These are phyloP conservation scores for Phytophthora tentaculata DNA, from an alignment of 352 stramenopile genomes.

Conservation along the genomic window DNA sequence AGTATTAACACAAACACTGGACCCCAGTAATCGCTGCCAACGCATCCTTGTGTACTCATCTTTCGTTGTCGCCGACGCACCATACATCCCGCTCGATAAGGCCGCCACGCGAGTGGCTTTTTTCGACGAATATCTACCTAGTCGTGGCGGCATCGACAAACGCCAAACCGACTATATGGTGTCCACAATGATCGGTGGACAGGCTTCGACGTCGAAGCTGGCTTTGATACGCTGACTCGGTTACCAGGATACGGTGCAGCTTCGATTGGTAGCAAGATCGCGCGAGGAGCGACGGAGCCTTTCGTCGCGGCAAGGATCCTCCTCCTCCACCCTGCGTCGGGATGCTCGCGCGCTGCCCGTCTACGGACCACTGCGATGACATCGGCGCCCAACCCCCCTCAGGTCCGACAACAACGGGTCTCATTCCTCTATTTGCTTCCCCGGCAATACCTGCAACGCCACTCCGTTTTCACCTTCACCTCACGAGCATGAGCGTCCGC, in stretches of 20 bases:
- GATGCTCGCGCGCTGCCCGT: constrained; percentile 28
- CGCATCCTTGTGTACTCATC: constrained; percentile 12
- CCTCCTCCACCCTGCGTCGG: constrained; percentile 22
- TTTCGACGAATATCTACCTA: constrained; percentile 11
- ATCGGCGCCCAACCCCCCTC: neutral
- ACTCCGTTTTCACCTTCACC: neutral
- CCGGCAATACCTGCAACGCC: constrained; percentile 31
- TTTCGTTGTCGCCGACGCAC: constrained; percentile 7
- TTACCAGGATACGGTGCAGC: constrained; percentile 28
- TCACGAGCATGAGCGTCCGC: constrained; percentile 27
- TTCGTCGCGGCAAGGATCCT: constrained; percentile 27
- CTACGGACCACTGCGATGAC: constrained; percentile 27
- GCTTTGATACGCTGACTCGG: constrained; percentile 24
- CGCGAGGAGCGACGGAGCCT: constrained; percentile 35
- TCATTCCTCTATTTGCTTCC: constrained; percentile 45
- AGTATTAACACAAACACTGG: constrained; percentile 9
- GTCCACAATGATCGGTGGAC: constrained; percentile 31
- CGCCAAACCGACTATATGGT: constrained; percentile 42
- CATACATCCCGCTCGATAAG: constrained; percentile 32
- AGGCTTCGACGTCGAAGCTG: constrained; percentile 19
- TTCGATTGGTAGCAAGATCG: constrained; percentile 30
- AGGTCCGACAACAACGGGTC: constrained; percentile 24
- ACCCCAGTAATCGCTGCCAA: constrained; percentile 9
- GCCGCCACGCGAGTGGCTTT: constrained; percentile 18
- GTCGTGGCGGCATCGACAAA: constrained; percentile 18